phyloP scores from a whole-genome alignment of 2,329 filamentous ascomycete genomes.

The Cytospora piceae region DNA sequence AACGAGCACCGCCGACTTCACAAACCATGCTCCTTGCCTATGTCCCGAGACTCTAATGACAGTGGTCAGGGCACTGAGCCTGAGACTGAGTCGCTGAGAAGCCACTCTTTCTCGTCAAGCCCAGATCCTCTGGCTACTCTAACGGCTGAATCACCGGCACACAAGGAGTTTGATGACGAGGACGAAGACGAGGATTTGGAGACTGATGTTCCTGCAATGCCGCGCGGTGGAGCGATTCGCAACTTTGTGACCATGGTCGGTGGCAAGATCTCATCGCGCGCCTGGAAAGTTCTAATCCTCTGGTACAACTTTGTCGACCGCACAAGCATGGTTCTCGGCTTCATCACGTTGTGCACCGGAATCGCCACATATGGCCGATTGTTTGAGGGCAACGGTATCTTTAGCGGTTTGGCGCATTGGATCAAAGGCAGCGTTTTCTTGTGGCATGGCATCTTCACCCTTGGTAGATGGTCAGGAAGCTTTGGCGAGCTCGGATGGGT shows the following conservation, averaged over 20 bases:
- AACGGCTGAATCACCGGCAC: slow-evolving; percentile 38
- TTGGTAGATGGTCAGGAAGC: slow-evolving; percentile 88
- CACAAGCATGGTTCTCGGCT: slow-evolving; percentile 76
- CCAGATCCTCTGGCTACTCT: slow-evolving; percentile 51
- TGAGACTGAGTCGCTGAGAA: slow-evolving; percentile 67
- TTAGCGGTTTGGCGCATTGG: slow-evolving; percentile 88
- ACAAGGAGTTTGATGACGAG: slow-evolving; percentile 54
- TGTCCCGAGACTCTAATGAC: slow-evolving; percentile 67
- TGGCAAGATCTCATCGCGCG: slow-evolving; percentile 57
- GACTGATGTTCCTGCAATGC: slow-evolving; percentile 41
- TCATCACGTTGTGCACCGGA: slow-evolving; percentile 72
- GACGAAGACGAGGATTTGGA: slow-evolving; percentile 51
- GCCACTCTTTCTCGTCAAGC: slow-evolving; percentile 65
- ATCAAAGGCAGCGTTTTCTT: slow-evolving; percentile 96
- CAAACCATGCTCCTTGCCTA: slow-evolving; percentile 39
- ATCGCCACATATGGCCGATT: slow-evolving; percentile 79
- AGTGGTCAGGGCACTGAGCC: slow-evolving; percentile 76
- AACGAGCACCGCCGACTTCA: slow-evolving; percentile 54
- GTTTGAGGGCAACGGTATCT: slow-evolving; percentile 72
- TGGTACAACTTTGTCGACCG: slow-evolving; percentile 74
- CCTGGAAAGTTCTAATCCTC: slow-evolving; percentile 61
- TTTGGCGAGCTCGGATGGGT: slow-evolving; percentile 90
- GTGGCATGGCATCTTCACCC: slow-evolving; percentile 84
- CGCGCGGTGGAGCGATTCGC: slow-evolving; percentile 53
- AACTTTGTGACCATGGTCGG: slow-evolving; percentile 60